Conservation (phyloP, 208 protist species). For the Acanthamoeba royreba region DNA sequence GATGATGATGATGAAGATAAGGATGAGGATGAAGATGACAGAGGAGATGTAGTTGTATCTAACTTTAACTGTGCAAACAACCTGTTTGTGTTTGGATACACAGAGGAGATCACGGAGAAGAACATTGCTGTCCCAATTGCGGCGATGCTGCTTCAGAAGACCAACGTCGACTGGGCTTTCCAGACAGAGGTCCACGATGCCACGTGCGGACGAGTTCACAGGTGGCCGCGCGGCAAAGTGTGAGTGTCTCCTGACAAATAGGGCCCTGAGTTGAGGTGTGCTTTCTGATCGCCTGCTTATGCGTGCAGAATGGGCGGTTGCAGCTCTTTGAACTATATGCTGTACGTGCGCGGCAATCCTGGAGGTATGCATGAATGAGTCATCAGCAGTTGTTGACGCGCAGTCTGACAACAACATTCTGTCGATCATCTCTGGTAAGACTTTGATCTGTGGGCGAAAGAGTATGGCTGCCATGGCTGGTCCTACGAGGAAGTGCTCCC, state of each 20-base stretch:
- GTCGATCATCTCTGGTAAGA: neutral
- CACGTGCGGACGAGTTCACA: neutral
- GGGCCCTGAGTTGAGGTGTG: no score
- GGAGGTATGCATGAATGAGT: neutral
- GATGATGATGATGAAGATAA: neutral
- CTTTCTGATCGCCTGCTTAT: neutral
- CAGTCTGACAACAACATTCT: neutral
- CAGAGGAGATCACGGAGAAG: neutral
- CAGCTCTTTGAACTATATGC: conserved; percentile 50
- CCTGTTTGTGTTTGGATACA: neutral
- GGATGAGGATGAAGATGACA: neutral
- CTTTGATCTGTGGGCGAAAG: conserved; percentile 8
- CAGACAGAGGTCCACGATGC: neutral
- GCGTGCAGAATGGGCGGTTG: conserved; percentile 3
- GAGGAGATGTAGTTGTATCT: no score
- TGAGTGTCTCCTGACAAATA: neutral
- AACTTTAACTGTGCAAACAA: neutral
- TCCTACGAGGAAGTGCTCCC: conserved; percentile 36
- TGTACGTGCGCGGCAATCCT: conserved; percentile 34
- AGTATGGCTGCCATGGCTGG: conserved; percentile 2
- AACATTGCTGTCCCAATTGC: conserved; percentile 30
- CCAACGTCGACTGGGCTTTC: conserved; percentile 21
- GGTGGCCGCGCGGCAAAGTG: conserved; percentile 28
- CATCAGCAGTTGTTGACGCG: neutral
- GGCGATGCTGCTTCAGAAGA: conserved; percentile 35